A percentile compares a stretch with the other conserved stretches of the same genome.
Conservation (phyloP, 2,329 filamentous ascomycete species). For the Fusarium pininemorale region DNA sequence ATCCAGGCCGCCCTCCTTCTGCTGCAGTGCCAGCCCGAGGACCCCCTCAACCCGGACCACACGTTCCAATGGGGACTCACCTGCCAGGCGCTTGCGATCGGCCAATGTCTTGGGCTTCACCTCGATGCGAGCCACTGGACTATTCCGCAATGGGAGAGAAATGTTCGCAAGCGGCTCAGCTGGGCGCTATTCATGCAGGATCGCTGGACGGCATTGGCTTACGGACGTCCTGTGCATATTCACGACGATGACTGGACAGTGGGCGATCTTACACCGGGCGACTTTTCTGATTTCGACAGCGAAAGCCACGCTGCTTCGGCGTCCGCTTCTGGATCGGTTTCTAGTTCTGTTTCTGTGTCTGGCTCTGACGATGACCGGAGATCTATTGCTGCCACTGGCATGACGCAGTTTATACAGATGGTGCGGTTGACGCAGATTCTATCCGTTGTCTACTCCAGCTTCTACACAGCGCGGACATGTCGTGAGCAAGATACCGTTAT, state of each 20-base stretch:
- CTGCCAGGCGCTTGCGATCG: constrained; percentile 58
- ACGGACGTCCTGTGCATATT: constrained; percentile 44
- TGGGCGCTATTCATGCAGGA: constrained; percentile 72
- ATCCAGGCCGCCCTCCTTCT: constrained; percentile 44
- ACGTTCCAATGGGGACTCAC: constrained; percentile 51
- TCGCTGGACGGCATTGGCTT: constrained; percentile 56
- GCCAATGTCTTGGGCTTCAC: constrained; percentile 63
- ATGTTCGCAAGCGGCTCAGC: constrained; percentile 63
- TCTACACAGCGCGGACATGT: constrained; percentile 51
- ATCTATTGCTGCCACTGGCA: constrained; percentile 50
- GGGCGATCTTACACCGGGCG: constrained; percentile 39
- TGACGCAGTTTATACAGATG: constrained; percentile 56
- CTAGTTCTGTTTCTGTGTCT: constrained; percentile 21
- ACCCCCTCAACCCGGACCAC: constrained; percentile 48
- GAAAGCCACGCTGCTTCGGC: constrained; percentile 15
- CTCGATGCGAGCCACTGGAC: constrained; percentile 65
- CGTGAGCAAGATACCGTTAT: constrained; percentile 45
- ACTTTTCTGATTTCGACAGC: constrained; percentile 47
- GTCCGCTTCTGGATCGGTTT: constrained; percentile 15
- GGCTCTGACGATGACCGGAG: constrained; percentile 42
- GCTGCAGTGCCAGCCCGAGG: constrained; percentile 44
- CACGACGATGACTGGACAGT: constrained; percentile 46
- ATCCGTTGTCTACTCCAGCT: constrained; percentile 55
- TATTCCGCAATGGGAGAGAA: constrained; percentile 66
- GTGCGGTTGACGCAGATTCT: constrained; percentile 57